Base-by-base conservation (phyloP, 1,284 basidiomycete species). In the Coniferiporia weirii region DNA sequence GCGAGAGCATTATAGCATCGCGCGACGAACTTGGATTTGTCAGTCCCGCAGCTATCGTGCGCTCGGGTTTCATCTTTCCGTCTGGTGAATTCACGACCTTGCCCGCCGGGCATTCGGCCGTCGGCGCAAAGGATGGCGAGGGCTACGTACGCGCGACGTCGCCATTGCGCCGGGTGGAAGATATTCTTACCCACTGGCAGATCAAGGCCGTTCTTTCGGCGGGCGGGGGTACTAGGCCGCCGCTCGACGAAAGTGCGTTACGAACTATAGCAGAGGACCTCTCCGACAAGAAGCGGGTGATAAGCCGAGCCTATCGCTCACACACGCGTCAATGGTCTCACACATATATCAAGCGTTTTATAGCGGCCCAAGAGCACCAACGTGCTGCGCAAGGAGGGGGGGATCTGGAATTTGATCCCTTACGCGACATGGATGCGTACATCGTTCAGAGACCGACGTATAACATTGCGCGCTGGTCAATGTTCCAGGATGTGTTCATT, bases 161-260 rank as follows among this genome's bases (percentile, higher is more conserved):
- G 2, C 97, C 97, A 0, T 75, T 99, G 52, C 81, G 97, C 47
- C 82, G 97, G 20, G 98, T 87, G 71, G 73, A 77, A 45, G 97
- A 99, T 73, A 73, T 98, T 65, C 69, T 97, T 4, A 75, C 78
- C 8, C 97, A 99, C 74, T 99, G 95, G 93, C 95, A 98, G 72
- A 84, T 99, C 72, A 96, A 98, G 70, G 76, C 85, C 52, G 81
- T 82, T 1, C 73, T 98, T n/a, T 70, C 85, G 7, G 57, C 66
- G 9, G 64, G 54, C 2, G 61, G 52, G 9, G 67, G 71, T 0
- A 65, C 72, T 10, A 63, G 64, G 7, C 70, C 71, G 0, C 57
- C 66, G 13, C 86, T 84, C 67, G 69, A 71, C 13, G 60, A 66
- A 8, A 70, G 74, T 7, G 79, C 77, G 69, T 65, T 89, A 62